Percentiles rank a stretch among this genome's conserved stretches.
phyloP scores from a whole-genome alignment of 148 eudicot genomes.

The Cornus controversa region DNA sequence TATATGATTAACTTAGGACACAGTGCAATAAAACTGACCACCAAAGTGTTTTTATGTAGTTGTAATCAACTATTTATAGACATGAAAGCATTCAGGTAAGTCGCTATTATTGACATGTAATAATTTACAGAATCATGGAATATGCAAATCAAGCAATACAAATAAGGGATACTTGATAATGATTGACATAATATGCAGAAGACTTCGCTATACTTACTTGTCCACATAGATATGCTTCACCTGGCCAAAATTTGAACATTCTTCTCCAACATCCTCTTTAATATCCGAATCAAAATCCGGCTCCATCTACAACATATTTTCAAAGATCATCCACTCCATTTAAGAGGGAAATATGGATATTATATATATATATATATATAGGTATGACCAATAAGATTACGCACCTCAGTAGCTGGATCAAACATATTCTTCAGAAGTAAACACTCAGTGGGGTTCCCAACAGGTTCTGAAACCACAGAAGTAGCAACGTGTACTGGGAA shows the following conservation, averaged over 20 bases:
- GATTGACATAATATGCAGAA: neutral
- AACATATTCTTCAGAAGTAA: slow-evolving; percentile 88
- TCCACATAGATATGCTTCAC: slow-evolving; percentile 78
- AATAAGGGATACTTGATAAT: neutral
- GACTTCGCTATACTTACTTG: slow-evolving; percentile 45
- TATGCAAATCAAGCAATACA: neutral
- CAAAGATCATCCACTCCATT: slow-evolving; percentile 6
- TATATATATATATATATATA: too few species aligned
- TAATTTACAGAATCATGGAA: neutral
- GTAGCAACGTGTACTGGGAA: slow-evolving; percentile 56
- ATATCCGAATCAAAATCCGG: slow-evolving; percentile 90
- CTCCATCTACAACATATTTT: slow-evolving; percentile 50
- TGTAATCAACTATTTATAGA: neutral
- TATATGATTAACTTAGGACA: neutral
- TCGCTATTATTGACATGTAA: neutral
- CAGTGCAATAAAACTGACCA: neutral
- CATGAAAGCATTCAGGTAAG: neutral
- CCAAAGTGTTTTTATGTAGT: neutral
- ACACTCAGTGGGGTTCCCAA: slow-evolving; percentile 89
- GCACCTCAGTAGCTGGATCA: slow-evolving; percentile 91
- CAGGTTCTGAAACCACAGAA: slow-evolving; percentile 58
- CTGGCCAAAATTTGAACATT: slow-evolving; percentile 74
- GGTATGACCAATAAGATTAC: neutral
- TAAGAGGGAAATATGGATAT: neutral
- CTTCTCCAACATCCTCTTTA: slow-evolving; percentile 77